Conservation (phyloP, 371 early-diverging fungal species). For the Mortierella sp. region DNA sequence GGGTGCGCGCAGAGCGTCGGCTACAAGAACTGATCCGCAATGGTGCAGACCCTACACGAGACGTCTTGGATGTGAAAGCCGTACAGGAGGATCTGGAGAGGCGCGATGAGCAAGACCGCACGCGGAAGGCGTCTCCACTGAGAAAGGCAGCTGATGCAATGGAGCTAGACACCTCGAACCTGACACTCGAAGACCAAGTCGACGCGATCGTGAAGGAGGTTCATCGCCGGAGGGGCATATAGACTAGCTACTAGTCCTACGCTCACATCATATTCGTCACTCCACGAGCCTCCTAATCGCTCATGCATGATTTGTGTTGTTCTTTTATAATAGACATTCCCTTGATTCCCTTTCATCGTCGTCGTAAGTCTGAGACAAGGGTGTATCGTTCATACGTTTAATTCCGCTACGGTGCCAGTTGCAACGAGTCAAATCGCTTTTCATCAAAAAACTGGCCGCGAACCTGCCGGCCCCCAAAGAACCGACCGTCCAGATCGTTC, state of each 20-base stretch:
- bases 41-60: constrained; percentile 21
- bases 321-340: too few relatives aligned
- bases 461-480: constrained; percentile 80
- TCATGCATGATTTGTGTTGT: too few relatives aligned
- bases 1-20: constrained; percentile 84
- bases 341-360: too few relatives aligned
- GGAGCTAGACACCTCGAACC: constrained; percentile 81
- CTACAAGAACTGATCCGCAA: constrained; percentile 67
- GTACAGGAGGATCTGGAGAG: constrained; percentile 71
- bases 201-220: constrained; percentile 63
- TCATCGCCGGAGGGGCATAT: background rate
- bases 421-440: constrained; percentile 62
- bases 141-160: constrained; percentile 85
- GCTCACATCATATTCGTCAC: too few relatives aligned
- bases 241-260: too few relatives aligned
- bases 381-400: too few relatives aligned
- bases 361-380: too few relatives aligned
- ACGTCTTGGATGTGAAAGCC: constrained; percentile 55
- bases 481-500: constrained; percentile 75
- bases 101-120: constrained; percentile 85
- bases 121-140: constrained; percentile 82
- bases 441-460: constrained; percentile 69
- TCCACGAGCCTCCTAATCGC: too few relatives aligned
- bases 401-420: constrained; percentile 63
- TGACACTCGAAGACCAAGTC: constrained; percentile 84